phyloP scores from a whole-genome alignment of 2,329 filamentous ascomycete species.

The Bipolaris zeicola region DNA sequence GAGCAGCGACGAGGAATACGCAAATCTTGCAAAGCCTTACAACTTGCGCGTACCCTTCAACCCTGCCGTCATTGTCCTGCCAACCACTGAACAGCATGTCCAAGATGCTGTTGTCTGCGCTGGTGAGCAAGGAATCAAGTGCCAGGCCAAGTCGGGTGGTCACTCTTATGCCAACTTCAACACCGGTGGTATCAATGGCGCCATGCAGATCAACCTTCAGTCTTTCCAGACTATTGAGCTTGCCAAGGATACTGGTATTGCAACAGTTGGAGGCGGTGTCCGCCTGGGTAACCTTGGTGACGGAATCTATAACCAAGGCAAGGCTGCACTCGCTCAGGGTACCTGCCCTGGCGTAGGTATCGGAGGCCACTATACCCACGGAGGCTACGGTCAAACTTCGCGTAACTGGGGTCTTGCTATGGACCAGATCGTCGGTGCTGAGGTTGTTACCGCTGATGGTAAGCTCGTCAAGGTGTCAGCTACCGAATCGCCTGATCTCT shows the following conservation, averaged over 20 bases:
- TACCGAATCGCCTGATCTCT: slow-evolving; percentile 48
- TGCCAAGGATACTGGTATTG: slow-evolving; percentile 50
- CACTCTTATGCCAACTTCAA: slow-evolving; percentile 65
- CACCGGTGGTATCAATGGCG: slow-evolving; percentile 57
- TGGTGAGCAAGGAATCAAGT: slow-evolving; percentile 55
- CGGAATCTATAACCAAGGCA: slow-evolving; percentile 42
- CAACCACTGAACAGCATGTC: slow-evolving; percentile 60
- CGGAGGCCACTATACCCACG: slow-evolving; percentile 46
- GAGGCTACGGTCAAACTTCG: slow-evolving; percentile 45
- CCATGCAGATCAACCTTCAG: slow-evolving; percentile 56
- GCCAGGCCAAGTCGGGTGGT: slow-evolving; percentile 68
- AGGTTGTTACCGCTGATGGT: slow-evolving; percentile 50
- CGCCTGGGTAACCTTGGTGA: slow-evolving; percentile 52
- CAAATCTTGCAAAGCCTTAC: slow-evolving; percentile 43
- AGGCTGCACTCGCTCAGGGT: slow-evolving; percentile 56
- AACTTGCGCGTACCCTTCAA: slow-evolving; percentile 47
- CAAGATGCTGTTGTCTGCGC: slow-evolving; percentile 65
- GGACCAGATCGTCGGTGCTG: slow-evolving; percentile 43
- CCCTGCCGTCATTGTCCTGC: slow-evolving; percentile 63
- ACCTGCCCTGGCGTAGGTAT: slow-evolving; percentile 57
- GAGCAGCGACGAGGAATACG: slow-evolving; percentile 32
- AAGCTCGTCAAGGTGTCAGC: slow-evolving; percentile 44
- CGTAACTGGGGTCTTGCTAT: slow-evolving; percentile 46
- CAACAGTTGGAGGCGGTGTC: slow-evolving; percentile 56
- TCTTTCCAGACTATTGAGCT: slow-evolving; percentile 53